phyloP scores from a whole-genome alignment of 495 filamentous ascomycete genomes.

The Annulohypoxylon maeteangense region DNA sequence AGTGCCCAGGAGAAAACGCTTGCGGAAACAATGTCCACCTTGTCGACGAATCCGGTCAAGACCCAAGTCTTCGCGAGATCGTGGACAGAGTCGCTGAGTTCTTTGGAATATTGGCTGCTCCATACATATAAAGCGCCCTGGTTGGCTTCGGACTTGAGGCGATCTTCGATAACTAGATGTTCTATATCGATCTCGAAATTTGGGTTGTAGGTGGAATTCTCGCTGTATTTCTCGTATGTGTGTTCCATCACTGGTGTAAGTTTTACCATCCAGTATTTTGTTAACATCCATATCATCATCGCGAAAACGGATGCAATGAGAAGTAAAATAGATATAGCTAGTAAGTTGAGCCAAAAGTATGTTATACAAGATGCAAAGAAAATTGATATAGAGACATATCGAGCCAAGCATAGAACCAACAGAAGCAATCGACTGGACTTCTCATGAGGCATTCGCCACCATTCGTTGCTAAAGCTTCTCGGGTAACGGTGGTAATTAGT shows the following conservation, averaged over 20 bases:
- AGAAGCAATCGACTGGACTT: background rate
- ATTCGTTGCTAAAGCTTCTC: constrained; percentile 7
- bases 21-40: background rate
- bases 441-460: background rate
- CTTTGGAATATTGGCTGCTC: constrained; percentile 8
- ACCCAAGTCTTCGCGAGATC: constrained; percentile 6
- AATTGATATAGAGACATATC: background rate
- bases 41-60: background rate
- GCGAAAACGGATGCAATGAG: background rate
- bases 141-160: constrained; percentile 1
- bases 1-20: constrained; percentile 2
- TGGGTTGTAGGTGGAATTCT: background rate
- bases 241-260: background rate
- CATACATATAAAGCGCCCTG: constrained; percentile 3
- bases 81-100: constrained; percentile 1
- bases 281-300: background rate
- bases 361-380: background rate
- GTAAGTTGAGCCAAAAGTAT: background rate
- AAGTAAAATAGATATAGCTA: background rate
- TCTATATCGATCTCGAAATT: constrained; percentile 8
- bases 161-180: constrained; percentile 9
- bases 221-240: background rate
- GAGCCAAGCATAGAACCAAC: background rate
- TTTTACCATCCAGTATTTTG: background rate
- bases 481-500: constrained; percentile 1